These are phyloP conservation scores for Symbiotaphrina buchneri DNA, from an alignment of 495 filamentous ascomycete species.

Conservation along the genomic window DNA sequence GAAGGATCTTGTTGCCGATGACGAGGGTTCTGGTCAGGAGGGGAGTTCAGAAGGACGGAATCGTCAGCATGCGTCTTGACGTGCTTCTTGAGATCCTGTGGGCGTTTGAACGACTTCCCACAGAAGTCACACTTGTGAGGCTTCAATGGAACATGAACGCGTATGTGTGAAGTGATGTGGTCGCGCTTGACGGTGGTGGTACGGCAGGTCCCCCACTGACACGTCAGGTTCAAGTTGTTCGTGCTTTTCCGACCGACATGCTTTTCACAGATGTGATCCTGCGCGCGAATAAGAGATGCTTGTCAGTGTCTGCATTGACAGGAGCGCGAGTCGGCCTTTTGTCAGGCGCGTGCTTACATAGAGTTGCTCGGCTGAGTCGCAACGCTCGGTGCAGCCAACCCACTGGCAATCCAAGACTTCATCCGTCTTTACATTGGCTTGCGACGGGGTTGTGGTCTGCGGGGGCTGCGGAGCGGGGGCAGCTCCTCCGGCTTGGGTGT, in stretches of 20 bases:
- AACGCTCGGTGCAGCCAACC: conserved; percentile 1
- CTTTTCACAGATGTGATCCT: conserved; percentile 98
- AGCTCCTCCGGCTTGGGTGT: too few relatives aligned
- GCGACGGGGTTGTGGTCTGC: too few relatives aligned
- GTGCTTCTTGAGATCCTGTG: conserved; percentile 98
- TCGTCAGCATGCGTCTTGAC: conserved; percentile 99
- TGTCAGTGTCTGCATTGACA: too few relatives aligned
- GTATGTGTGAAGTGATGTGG: conserved; percentile 98
- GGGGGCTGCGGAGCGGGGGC: too few relatives aligned
- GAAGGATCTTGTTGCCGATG: conserved; percentile 7
- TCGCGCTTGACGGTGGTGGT: conserved; percentile 97
- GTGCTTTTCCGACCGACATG: conserved; percentile 98
- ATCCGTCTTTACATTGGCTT: too few relatives aligned
- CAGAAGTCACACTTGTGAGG: conserved; percentile 98
- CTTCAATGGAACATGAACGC: conserved; percentile 93
- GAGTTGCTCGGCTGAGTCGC: conserved; percentile 1
- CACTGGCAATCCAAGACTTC: conserved; percentile 3
- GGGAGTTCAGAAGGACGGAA: conserved; percentile 64
- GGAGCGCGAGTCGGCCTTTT: too few relatives aligned
- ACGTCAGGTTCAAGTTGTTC: conserved; percentile 93
- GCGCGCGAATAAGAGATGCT: not conserved
- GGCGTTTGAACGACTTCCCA: conserved; percentile 96
- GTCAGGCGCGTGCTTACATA: too few relatives aligned
- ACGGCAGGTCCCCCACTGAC: conserved; percentile 89
- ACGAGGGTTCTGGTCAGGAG: conserved; percentile 26